Conservation (phyloP, 164 flowering plant species). For the Kingdonia uniflora region DNA sequence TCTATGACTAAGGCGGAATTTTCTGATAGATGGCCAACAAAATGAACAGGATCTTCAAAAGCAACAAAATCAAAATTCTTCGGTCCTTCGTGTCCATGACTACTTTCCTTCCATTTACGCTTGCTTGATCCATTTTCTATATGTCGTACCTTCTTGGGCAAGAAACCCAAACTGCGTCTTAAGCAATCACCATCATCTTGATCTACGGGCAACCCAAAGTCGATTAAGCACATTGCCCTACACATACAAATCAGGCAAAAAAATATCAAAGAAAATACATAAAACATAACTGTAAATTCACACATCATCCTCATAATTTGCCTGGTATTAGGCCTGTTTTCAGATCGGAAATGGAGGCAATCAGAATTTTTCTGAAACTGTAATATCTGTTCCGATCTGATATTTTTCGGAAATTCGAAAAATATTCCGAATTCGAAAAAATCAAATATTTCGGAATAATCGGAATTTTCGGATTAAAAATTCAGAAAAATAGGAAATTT, state of each 20-base stretch:
- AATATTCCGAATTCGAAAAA: too few relatives aligned
- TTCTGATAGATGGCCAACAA: constrained; percentile 63
- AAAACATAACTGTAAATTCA: too few relatives aligned
- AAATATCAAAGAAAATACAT: not conserved
- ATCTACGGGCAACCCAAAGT: constrained; percentile 63
- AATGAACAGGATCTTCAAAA: constrained; percentile 70
- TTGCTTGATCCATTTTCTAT: constrained; percentile 28
- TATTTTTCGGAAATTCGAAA: too few relatives aligned
- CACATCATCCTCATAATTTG: too few relatives aligned
- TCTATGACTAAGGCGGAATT: constrained; percentile 59
- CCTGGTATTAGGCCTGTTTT: too few relatives aligned
- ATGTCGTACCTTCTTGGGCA: constrained; percentile 23
- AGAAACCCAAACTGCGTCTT: constrained; percentile 19
- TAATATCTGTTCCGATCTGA: too few relatives aligned
- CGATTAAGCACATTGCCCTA: constrained; percentile 92
- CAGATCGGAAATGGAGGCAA: too few relatives aligned
- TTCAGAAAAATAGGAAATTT: too few relatives aligned
- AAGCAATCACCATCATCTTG: constrained; percentile 33
- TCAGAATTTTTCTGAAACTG: too few relatives aligned
- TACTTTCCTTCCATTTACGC: constrained; percentile 33
- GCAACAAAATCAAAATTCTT: constrained; percentile 53
- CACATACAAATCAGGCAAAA: not conserved
- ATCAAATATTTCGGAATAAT: too few relatives aligned
- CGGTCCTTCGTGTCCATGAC: constrained; percentile 21
- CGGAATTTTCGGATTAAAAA: too few relatives aligned